Evolutionary conservation across 768 basidiomycete species (phyloP).

Genomic region (Suillus tomentosus): DNA sequence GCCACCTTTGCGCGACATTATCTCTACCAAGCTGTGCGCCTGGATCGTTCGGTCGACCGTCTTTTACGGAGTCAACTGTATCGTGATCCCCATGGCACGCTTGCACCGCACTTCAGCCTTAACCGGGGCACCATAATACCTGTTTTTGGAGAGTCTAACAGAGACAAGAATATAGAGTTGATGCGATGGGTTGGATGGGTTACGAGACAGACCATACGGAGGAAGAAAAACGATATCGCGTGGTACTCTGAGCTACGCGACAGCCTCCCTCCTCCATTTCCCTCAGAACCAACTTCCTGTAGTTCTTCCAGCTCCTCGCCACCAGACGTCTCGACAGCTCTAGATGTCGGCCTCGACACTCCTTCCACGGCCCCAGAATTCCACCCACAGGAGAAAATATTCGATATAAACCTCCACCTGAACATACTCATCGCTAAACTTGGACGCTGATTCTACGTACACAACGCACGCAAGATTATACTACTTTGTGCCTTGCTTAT

Average conservation of each 20-base stretch:
- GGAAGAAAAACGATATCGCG: constrained; percentile 49
- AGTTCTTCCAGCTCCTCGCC: constrained; percentile 17
- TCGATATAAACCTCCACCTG: constrained; percentile 61
- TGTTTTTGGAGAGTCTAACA: constrained; percentile 58
- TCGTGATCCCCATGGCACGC: constrained; percentile 34
- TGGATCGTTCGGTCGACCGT: constrained; percentile 42
- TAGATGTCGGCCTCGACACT: constrained; percentile 31
- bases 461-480: too few species aligned
- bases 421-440: constrained; percentile 27
- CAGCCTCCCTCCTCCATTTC: constrained; percentile 16
- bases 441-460: too few species aligned
- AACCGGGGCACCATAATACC: constrained; percentile 59
- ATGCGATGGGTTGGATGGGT: constrained; percentile 61
- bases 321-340: constrained; percentile 19
- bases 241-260: constrained; percentile 42
- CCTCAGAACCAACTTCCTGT: constrained; percentile 9
- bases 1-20: constrained; percentile 66
- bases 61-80: constrained; percentile 37
- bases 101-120: constrained; percentile 54
- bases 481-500: too few species aligned
- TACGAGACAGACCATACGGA: constrained; percentile 44
- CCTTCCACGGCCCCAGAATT: constrained; percentile 19
- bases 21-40: constrained; percentile 50
- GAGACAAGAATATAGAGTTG: constrained; percentile 56
- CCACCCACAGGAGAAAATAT: constrained; percentile 28